Base-by-base conservation (phyloP, 148 eudicot species). In the Vaccinium vitisidaea region DNA sequence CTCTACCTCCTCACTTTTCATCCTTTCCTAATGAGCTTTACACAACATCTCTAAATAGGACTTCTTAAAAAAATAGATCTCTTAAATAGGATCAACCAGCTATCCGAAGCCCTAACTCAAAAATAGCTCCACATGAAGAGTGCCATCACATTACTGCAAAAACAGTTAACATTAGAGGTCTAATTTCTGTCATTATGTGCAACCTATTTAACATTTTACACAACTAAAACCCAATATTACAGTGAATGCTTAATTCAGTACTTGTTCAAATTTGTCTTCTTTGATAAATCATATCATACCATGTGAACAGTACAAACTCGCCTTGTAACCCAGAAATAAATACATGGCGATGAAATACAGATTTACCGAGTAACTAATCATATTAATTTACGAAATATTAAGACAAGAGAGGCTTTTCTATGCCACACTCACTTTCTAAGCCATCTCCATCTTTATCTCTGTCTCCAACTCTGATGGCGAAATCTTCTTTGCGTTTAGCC, bases 401-500 rank as follows among this genome's bases (percentile, higher is more conserved):
- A 80, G 86, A 84, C 75, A 88, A 75, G 56, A 90, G 89, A 77
- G 89, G 90, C 82, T 84, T 84, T 87, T 86, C 88, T 6, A 58
- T 25, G 54, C 82, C 86, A 76, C 23, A 70, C 82, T 88, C 86
- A 30, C 63, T 80, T 82, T 87, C 87, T 55, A 70, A 30, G 69
- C 61, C 8, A 2, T 30, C 79, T 73, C 77, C 82, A 13, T 50
- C 67, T 78, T 39, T 81, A 50, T 61, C 86, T 61, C 56, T 65
- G 23, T 73, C 79, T 19, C 70, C 84, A 27, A 52, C 81, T 23
- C 8, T 76, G 2, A 83, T 18, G 6, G 58, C 21, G 43, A 89
- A 85, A 13, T 84, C 88, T 86, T 94, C 98, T 83, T 85, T 92
- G 50, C 90, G 87, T 90, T 94, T 94, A 6, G 98, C 98, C 98